These are phyloP conservation scores for Paramecium sonneborni DNA, from an alignment of 73 alveolate genomes.

Conservation along the genomic window DNA sequence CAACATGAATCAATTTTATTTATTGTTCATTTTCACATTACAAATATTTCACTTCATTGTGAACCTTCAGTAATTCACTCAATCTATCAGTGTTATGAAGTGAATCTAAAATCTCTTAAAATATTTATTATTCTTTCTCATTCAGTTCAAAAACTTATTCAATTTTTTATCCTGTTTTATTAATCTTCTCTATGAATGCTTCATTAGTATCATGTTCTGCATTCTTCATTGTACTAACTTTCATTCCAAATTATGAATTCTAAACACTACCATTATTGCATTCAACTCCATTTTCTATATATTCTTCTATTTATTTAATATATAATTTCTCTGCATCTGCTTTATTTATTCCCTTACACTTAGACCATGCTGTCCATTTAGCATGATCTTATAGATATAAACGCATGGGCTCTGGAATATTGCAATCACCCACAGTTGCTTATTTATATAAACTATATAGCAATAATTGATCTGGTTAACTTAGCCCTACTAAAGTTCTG, in stretches of 20 bases:
- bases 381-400: conserved; percentile 70
- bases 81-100: neutral
- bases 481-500: neutral
- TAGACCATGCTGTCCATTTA: conserved; percentile 76
- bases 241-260: neutral
- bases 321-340: conserved; percentile 69
- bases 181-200: neutral
- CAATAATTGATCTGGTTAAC: conserved; percentile 54
- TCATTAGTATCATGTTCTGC: conserved; percentile 58
- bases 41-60: neutral
- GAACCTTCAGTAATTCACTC: neutral
- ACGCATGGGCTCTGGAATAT: conserved; percentile 66
- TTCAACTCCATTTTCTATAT: neutral
- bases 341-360: conserved; percentile 65
- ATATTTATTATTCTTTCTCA: neutral
- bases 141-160: neutral
- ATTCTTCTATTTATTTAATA: conserved; percentile 34
- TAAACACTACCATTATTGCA: neutral
- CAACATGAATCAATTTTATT: neutral
- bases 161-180: neutral
- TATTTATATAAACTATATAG: conserved; percentile 69
- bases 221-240: conserved; percentile 16
- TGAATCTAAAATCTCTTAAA: neutral
- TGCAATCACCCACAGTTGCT: conserved; percentile 73
- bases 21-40: neutral